Percentiles rank a stretch among this genome's conserved stretches.
These are phyloP conservation scores for Tricholoma saponaceum DNA, from an alignment of 768 basidiomycete genomes.

Conservation along the genomic window DNA sequence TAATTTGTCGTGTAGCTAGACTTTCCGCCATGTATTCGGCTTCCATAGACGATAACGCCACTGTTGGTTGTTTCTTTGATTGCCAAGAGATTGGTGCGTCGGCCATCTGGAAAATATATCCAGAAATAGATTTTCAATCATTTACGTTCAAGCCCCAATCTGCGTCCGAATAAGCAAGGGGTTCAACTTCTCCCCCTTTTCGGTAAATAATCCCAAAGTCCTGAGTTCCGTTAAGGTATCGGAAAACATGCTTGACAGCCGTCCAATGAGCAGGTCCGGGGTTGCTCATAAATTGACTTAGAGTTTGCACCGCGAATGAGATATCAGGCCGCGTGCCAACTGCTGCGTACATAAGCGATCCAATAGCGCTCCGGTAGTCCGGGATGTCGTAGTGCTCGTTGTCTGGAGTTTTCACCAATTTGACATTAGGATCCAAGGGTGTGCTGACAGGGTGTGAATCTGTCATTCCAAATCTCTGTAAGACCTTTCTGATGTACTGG, in stretches of 20 bases:
- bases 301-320: background rate
- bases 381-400: no score
- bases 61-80: background rate
- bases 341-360: background rate
- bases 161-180: background rate
- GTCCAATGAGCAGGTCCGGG: background rate
- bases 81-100: background rate
- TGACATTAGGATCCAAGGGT: no score
- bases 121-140: background rate
- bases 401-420: no score
- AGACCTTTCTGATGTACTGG: no score
- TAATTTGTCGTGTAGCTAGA: background rate
- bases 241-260: background rate
- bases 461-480: no score
- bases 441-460: no score
- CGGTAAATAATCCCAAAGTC: background rate
- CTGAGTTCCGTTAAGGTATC: background rate
- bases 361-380: no score
- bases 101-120: background rate
- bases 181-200: background rate
- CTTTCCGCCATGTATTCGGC: background rate
- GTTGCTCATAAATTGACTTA: background rate
- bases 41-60: background rate
- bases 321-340: background rate
- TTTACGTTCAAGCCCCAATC: background rate